Conservation (phyloP, 2,329 filamentous ascomycete genomes). For the Leptosphaerulina australis region DNA sequence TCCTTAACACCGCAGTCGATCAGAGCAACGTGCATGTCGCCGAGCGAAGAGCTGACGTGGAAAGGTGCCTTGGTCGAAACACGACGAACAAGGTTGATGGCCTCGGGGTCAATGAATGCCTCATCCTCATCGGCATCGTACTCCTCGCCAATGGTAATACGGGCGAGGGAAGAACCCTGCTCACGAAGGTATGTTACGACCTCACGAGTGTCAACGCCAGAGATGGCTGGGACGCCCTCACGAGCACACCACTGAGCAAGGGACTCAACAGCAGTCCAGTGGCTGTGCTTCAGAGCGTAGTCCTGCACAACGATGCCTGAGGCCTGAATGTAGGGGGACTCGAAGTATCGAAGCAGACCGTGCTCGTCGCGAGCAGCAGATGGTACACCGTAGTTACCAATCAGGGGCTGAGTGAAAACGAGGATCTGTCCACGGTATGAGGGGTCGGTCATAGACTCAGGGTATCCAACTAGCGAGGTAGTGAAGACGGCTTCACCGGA, state of each 20-base stretch:
- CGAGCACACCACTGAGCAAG: constrained; percentile 92
- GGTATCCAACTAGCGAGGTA: constrained; percentile 95
- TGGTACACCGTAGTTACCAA: constrained; percentile 98
- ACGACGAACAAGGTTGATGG: constrained; percentile 94
- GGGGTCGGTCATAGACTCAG: constrained; percentile 79
- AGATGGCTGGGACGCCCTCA: constrained; percentile 94
- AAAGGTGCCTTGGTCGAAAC: constrained; percentile 99
- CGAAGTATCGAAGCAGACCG: constrained; percentile 95
- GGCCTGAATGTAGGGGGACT: constrained; percentile 96
- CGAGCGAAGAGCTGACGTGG: constrained; percentile 83
- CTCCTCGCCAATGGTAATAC: constrained; percentile 94
- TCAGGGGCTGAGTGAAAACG: constrained; percentile 96
- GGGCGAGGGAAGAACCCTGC: constrained; percentile 92
- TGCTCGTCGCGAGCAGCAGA: constrained; percentile 82
- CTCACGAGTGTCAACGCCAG: constrained; percentile 93
- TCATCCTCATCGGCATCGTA: constrained; percentile 99
- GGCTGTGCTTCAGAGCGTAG: constrained; percentile 90
- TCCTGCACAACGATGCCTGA: constrained; percentile 95
- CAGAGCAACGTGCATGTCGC: constrained; percentile 87
- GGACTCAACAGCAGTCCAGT: constrained; percentile 98
- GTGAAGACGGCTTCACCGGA: constrained; percentile 99
- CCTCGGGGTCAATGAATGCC: constrained; percentile 90
- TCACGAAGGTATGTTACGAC: constrained; percentile 96
- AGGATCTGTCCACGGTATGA: constrained; percentile 87
- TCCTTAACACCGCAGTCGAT: constrained; percentile 99